A percentile compares a stretch with the other conserved stretches of the same genome.
phyloP scores from a whole-genome alignment of 192 early-diverging fungal species.

The Phycomyces blakesleeanus region DNA sequence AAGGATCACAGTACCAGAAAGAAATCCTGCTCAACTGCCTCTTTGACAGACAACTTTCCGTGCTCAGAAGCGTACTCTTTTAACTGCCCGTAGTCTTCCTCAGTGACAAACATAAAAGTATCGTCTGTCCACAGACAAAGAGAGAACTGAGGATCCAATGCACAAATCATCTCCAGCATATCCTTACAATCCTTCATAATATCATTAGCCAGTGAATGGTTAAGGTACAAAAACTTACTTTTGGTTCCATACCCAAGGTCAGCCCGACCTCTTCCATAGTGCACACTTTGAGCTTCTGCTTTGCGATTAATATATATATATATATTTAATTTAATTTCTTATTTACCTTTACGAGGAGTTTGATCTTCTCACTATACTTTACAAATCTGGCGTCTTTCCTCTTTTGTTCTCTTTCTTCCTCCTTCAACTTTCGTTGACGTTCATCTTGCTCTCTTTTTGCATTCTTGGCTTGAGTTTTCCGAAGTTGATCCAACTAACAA shows the following conservation, averaged over 20 bases:
- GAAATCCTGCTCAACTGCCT: conserved; percentile 3
- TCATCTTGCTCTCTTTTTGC: conserved; percentile 10
- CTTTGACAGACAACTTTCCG: conserved; percentile 12
- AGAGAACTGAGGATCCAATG: conserved; percentile 2
- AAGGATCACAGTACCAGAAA: not conserved
- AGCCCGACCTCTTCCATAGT: not conserved
- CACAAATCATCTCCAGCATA: conserved; percentile 16
- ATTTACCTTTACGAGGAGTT: conserved; percentile 10
- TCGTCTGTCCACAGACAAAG: conserved; percentile 10
- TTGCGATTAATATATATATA: not conserved
- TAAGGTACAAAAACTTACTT: not conserved
- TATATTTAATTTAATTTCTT: not conserved
- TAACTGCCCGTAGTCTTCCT: conserved; percentile 8
- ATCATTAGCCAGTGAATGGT: not conserved
- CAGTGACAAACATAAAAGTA: conserved; percentile 14
- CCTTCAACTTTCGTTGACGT: conserved; percentile 1
- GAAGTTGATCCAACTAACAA: conserved; percentile 1
- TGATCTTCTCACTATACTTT: conserved; percentile 14
- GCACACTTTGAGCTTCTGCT: not conserved
- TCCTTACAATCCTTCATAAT: conserved; percentile 9
- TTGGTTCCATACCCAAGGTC: not conserved
- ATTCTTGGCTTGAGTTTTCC: conserved; percentile 13
- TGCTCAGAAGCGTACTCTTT: conserved; percentile 3
- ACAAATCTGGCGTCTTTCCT: conserved; percentile 11
- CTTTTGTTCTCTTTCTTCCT: conserved; percentile 16